Evolutionary conservation across 495 filamentous ascomycete genomes (phyloP).

Genomic region (Tuber umbilicatum): DNA sequence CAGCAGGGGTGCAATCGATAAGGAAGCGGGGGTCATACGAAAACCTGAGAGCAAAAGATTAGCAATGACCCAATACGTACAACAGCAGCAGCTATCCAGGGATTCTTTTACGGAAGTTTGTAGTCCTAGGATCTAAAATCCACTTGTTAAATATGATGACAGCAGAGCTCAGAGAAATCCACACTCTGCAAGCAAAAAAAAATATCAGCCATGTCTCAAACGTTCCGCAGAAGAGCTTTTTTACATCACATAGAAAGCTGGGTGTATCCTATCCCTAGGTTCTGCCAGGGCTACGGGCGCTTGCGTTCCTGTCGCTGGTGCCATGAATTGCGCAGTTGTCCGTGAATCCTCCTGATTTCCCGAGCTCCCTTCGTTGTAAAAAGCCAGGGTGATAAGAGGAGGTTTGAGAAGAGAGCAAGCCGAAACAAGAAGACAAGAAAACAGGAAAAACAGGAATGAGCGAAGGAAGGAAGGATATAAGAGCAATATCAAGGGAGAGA

Average conservation of each 20-base stretch:
- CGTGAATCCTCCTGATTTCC: background rate
- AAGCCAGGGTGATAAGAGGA: background rate
- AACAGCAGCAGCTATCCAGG: background rate
- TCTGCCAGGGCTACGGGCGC: background rate
- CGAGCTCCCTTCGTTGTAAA: background rate
- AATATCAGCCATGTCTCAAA: conserved; percentile 12
- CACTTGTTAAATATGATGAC: conserved; percentile 99
- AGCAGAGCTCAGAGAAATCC: conserved; percentile 85
- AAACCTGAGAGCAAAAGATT: conserved; percentile 34
- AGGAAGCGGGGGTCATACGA: conserved; percentile 41
- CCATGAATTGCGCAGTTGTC: background rate
- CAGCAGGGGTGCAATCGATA: background rate
- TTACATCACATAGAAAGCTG: conserved; percentile 81
- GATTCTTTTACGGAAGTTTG: conserved; percentile 60
- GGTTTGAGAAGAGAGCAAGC: background rate
- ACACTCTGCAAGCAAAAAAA: conserved; percentile 53
- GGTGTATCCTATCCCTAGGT: conserved; percentile 52
- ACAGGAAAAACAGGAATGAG: background rate
- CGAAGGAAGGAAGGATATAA: background rate
- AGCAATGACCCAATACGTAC: conserved; percentile 7
- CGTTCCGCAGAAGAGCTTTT: conserved; percentile 45
- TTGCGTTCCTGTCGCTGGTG: background rate
- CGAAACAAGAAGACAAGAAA: background rate
- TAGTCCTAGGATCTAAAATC: conserved; percentile 68
- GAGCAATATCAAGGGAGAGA: background rate